Percentiles rank a stretch among this genome's conserved stretches.
These are phyloP conservation scores for Hygrocybe coccinea DNA, from an alignment of 768 basidiomycete species.

Conservation along the genomic window DNA sequence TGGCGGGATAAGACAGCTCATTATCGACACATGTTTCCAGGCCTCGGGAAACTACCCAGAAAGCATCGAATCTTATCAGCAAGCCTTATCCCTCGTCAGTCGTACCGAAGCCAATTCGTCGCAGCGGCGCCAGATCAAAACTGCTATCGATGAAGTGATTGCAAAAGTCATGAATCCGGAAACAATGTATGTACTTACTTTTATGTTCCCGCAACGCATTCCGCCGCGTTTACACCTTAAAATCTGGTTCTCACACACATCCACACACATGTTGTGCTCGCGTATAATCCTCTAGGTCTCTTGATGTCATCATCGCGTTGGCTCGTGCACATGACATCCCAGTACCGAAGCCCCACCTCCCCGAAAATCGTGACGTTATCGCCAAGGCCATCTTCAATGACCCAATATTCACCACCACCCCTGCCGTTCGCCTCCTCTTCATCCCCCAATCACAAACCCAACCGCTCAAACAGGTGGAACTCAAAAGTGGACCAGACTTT, in stretches of 20 bases:
- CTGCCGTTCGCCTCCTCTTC: constrained; percentile 13
- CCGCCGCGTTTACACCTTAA: no score
- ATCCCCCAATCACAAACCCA: constrained; percentile 14
- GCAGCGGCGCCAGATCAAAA: constrained; percentile 9
- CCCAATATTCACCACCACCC: constrained; percentile 14
- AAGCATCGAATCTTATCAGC: constrained; percentile 20
- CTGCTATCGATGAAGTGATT: constrained; percentile 9
- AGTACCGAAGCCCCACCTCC: constrained; percentile 11
- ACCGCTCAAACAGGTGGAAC: constrained; percentile 13
- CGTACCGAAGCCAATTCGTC: neutral
- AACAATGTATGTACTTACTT: constrained; percentile 9
- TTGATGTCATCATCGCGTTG: constrained; percentile 15
- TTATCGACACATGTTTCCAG: constrained; percentile 6
- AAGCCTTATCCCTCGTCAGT: constrained; percentile 4
- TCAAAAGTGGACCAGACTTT: constrained; percentile 10
- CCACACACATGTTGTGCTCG: no score
- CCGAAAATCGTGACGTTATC: constrained; percentile 9
- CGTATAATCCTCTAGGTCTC: no score
- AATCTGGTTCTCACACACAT: no score
- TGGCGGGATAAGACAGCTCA: neutral
- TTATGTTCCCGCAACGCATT: no score
- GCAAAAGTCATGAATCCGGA: constrained; percentile 15
- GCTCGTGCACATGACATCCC: constrained; percentile 20
- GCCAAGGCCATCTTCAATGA: constrained; percentile 15
- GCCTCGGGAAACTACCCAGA: constrained; percentile 16